Evolutionary conservation across 1,284 basidiomycete genomes (phyloP), one percentile per base, ranked within the genome.

Genomic region (Ceratobasidium sp.): DNA sequence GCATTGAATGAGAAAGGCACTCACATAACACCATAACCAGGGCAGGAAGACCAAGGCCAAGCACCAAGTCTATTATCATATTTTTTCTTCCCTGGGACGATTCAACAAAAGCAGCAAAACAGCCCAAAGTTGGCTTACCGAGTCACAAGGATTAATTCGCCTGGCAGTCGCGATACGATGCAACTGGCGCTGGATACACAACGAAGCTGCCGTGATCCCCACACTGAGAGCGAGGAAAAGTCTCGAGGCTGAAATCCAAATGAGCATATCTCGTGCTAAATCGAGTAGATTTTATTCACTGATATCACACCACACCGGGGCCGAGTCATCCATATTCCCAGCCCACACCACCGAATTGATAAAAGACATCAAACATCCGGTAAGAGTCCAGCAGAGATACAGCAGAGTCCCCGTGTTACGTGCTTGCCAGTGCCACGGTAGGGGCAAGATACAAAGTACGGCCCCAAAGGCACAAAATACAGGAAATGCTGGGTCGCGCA

Each of bases 281-380:
- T 16, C 14, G 6, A 4, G 19, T 16, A 6, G 5, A 22, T 51
- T 3, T 4, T n/a, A 59, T 31, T 59, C 8, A 59, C 90, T 85
- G 76, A 94, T 90, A 78, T 94, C 92, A 78, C 92, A 94, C 89
- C 89, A 94, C 0, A 89, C 83, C 0, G 89, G 89, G 0, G 88
- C 86, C 53, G 79, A 82, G 77, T 90, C 86, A 11, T 85, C 81
- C 1, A 84, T 84, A 78, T 88, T 89, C 41, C 86, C 83, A 69
- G 84, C 84, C 92, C 92, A 94, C 16, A 92, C 79, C 43, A 91
- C 80, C 22, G 87, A 85, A 81, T 94, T 91, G 77, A 93, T 82
- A 77, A 86, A 87, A 48, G 84, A 81, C 69, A 86, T 85, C 22
- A 92, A 81, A 78, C 87, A 89, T 1, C 81, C 84, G 2, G 89